These are phyloP conservation scores for Pelargonium myrrhifolium DNA, from an alignment of 441 rosid species.

Conservation along the genomic window DNA sequence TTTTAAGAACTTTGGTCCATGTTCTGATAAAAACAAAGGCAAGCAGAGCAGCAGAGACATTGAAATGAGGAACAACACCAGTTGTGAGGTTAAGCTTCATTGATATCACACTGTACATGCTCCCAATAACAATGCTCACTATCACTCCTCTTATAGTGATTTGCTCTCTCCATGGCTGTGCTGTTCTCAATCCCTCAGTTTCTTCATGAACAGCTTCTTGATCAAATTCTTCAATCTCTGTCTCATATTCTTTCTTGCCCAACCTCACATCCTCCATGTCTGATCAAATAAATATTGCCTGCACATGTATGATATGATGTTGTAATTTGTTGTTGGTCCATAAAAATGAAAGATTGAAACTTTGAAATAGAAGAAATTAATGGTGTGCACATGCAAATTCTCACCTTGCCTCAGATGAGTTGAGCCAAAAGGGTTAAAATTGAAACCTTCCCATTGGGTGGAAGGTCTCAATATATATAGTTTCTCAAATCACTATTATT, in stretches of 20 bases:
- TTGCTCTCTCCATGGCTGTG: conserved; percentile 70
- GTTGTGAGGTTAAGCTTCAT: conserved; percentile 80
- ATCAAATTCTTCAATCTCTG: conserved; percentile 13
- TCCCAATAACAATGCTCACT: conserved; percentile 58
- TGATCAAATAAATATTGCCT: neutral
- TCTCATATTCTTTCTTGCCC: neutral
- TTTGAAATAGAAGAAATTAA: too few relatives aligned
- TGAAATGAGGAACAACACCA: conserved; percentile 87
- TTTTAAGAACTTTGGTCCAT: conserved; percentile 68
- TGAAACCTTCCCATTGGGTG: too few relatives aligned
- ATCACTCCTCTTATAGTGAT: conserved; percentile 62
- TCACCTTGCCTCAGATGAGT: too few relatives aligned
- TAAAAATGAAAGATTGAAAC: too few relatives aligned
- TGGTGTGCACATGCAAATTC: too few relatives aligned
- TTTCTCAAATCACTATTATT: too few relatives aligned
- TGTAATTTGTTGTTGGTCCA: too few relatives aligned
- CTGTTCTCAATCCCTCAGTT: conserved; percentile 32
- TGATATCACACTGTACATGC: conserved; percentile 72
- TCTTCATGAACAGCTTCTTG: conserved; percentile 36
- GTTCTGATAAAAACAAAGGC: conserved; percentile 61
- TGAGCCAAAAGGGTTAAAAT: too few relatives aligned
- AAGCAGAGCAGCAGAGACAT: conserved; percentile 81
- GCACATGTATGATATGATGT: neutral
- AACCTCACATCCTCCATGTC: neutral
- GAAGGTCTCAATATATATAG: too few relatives aligned